Base-by-base conservation (phyloP, 2,329 filamentous ascomycete genomes). In the Fusarium neocosmosporiellum region DNA sequence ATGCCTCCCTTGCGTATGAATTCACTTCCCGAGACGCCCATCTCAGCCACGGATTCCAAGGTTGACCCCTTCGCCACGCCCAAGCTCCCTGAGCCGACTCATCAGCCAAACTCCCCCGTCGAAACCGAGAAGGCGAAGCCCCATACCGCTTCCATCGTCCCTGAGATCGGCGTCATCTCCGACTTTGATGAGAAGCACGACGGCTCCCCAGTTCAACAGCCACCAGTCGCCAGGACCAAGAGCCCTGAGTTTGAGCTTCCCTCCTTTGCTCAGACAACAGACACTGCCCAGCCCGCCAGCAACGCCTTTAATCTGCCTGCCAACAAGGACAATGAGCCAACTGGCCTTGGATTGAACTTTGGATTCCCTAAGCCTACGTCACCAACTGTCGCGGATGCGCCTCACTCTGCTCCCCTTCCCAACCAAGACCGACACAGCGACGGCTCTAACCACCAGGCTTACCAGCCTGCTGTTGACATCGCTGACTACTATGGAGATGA, bases 21-120 rank as follows among this genome's bases (percentile, higher is more conserved):
- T 69, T 88, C 87, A 0, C 75, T 86, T 20, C 84, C 85, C 20
- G 83, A 82, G 72, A 84, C 83, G 29, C 80, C 82, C 41, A 59
- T 79, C 14, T 78, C 81, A 18, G 71, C 81, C 29, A 46, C 67
- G 13, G 78, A 81, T 20, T 81, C 81, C 27, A 81, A 70, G 59
- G 70, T 72, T 11, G 77, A 84, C 63, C 83, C 81, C 7, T 85
- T 82, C 61, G 79, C 75, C 13, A 81, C 81, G 5, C 83, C 81
- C 27, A 77, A 75, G 50, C 71, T 77, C 36, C 80, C 81, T 3
- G 73, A 79, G 62, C 76, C 79, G 24, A 72, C 76, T 46, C 76
- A 81, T 67, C 75, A 71, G 65, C 41, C 57, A n/a, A 43, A 69
- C 27, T 70, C 75, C 22, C 69, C 72, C 1, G 70, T 74, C 10